phyloP scores from a whole-genome alignment of 257 asterid genomes.

The Solanum etuberosum region DNA sequence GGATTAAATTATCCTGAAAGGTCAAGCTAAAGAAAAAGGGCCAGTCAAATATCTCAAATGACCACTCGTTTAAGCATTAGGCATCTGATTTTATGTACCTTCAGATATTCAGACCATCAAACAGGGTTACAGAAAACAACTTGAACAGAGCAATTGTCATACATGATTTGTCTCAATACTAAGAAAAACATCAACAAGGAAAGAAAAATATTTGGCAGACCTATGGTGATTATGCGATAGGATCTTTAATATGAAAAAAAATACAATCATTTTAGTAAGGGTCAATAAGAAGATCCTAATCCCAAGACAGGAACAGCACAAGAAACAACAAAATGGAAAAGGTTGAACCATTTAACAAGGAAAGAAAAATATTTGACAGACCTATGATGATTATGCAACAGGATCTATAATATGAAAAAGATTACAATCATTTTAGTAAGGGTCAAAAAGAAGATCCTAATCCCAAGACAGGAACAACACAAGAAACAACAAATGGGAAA shows the following conservation, averaged over 20 bases:
- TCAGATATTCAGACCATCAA: background rate
- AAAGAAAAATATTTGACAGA: background rate
- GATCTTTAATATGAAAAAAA: background rate
- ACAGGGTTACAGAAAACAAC: background rate
- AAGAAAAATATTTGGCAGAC: background rate
- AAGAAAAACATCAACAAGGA: background rate
- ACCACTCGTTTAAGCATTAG: background rate
- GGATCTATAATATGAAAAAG: background rate
- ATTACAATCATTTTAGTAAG: background rate
- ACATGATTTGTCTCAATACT: background rate
- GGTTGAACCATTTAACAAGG: conserved; percentile 48
- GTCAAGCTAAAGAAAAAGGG: background rate
- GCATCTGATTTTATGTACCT: background rate
- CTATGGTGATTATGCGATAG: background rate
- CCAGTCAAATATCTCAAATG: background rate
- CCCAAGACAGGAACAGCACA: background rate
- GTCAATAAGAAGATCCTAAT: background rate
- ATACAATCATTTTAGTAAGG: background rate
- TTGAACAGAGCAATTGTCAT: background rate
- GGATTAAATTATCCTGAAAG: background rate
- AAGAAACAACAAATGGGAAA: background rate
- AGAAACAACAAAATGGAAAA: background rate
- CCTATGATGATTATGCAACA: background rate
- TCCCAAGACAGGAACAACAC: background rate
- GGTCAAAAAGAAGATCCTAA: background rate